Percentiles rank a stretch among this genome's conserved stretches.
Conservation (phyloP, 2,329 filamentous ascomycete species). For the Aspergillus chevalieri region DNA sequence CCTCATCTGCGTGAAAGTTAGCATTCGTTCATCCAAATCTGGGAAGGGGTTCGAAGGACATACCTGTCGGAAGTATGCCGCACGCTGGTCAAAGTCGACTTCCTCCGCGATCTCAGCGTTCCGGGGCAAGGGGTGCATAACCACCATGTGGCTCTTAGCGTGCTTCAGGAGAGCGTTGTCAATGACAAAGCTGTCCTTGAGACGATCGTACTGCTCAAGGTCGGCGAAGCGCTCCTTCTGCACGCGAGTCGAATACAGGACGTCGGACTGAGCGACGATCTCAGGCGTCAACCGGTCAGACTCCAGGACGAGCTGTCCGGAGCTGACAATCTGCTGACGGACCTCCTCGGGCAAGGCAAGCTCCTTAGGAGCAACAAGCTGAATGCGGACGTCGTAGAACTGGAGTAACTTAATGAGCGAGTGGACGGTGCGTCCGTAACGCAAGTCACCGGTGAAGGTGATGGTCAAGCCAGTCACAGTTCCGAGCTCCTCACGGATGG, state of each 20-base stretch:
- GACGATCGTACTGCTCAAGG: slow-evolving; percentile 69
- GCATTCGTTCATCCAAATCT: slow-evolving; percentile 14
- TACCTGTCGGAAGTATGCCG: slow-evolving; percentile 98
- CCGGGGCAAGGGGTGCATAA: slow-evolving; percentile 90
- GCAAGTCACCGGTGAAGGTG: slow-evolving; percentile 89
- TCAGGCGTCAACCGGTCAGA: slow-evolving; percentile 75
- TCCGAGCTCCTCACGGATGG: slow-evolving; percentile 93
- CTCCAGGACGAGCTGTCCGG: slow-evolving; percentile 72
- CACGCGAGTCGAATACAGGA: slow-evolving; percentile 93
- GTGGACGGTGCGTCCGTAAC: slow-evolving; percentile 90
- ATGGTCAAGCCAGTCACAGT: slow-evolving; percentile 93
- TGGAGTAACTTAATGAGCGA: slow-evolving; percentile 88
- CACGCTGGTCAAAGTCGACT: slow-evolving; percentile 93
- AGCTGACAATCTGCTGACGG: slow-evolving; percentile 61
- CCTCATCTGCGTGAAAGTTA: slow-evolving; percentile 67
- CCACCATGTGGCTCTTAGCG: slow-evolving; percentile 87
- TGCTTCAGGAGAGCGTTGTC: slow-evolving; percentile 85
- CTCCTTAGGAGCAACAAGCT: slow-evolving; percentile 78
- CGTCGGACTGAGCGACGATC: slow-evolving; percentile 78
- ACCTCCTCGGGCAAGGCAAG: slow-evolving; percentile 72
- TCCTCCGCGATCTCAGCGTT: slow-evolving; percentile 92
- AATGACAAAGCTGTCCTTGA: slow-evolving; percentile 84
- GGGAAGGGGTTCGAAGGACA: slow-evolving; percentile 36
- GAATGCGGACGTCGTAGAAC: slow-evolving; percentile 91
- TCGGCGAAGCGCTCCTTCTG: slow-evolving; percentile 95